phyloP scores from a whole-genome alignment of 176 grass and related monocot species.

The Rhynchospora tenuis region DNA sequence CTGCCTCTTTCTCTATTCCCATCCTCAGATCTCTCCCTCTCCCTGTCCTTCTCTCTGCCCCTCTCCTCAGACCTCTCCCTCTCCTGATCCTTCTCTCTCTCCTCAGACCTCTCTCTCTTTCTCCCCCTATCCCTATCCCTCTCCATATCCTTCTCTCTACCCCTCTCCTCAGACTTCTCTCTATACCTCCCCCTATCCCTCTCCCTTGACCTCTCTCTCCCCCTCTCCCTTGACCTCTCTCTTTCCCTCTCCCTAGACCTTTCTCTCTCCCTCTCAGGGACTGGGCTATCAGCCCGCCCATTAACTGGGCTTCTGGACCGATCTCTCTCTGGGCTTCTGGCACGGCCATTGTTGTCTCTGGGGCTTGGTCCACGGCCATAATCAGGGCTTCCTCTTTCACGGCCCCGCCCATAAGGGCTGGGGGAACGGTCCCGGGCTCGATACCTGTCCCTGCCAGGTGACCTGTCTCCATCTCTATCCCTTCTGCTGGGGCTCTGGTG shows the following conservation, averaged over 20 bases:
- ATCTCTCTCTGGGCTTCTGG: not conserved
- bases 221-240: constrained; percentile 10
- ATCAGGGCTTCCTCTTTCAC: constrained; percentile 67
- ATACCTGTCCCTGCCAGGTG: constrained; percentile 49
- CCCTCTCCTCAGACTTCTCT: constrained; percentile 9
- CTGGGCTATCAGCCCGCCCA: constrained; percentile 8
- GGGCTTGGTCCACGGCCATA: constrained; percentile 52
- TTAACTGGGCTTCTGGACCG: constrained; percentile 7
- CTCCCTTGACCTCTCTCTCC: constrained; percentile 5
- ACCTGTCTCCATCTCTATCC: constrained; percentile 47
- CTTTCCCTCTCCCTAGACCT: constrained; percentile 9
- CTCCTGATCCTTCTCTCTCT: not conserved
- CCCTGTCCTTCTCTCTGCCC: not conserved
- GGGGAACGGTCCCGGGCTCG: constrained; percentile 36
- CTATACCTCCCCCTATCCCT: constrained; percentile 8
- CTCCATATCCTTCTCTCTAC: not conserved
- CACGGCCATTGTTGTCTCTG: constrained; percentile 34
- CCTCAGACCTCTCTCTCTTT: not conserved
- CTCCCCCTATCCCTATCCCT: not conserved
- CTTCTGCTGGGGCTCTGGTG: constrained; percentile 83
- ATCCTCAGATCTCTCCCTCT: not conserved
- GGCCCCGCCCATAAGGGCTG: constrained; percentile 68
- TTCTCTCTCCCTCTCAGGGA: constrained; percentile 16
- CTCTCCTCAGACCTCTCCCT: constrained; percentile 14
- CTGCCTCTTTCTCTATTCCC: constrained; percentile 6